phyloP scores from a whole-genome alignment of 352 stramenopile species.

The Phytophthora multivora region DNA sequence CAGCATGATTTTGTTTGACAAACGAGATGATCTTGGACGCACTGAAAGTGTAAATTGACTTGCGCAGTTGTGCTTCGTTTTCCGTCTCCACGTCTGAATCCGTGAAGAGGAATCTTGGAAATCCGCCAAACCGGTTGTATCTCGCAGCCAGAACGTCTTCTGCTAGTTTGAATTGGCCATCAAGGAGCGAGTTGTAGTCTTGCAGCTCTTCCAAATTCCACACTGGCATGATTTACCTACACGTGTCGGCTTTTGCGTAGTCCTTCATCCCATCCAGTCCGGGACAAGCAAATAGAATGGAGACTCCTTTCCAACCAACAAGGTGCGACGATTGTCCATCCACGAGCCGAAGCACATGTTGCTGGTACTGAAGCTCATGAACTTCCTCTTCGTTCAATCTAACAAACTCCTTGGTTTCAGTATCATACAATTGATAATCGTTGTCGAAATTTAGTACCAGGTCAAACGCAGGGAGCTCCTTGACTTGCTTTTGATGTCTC shows the following conservation, averaged over 20 bases:
- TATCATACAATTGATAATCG: conserved; percentile 6
- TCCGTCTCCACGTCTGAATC: background rate
- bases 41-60: background rate
- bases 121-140: conserved; percentile 56
- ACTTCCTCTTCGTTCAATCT: conserved; percentile 7
- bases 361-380: background rate
- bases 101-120: conserved; percentile 21
- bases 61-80: background rate
- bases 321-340: conserved; percentile 10
- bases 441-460: conserved; percentile 21
- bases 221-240: background rate
- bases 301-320: conserved; percentile 23
- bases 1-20: background rate
- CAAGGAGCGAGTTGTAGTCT: conserved; percentile 6
- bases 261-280: conserved; percentile 1
- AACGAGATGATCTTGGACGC: background rate
- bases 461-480: conserved; percentile 4
- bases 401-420: background rate
- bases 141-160: conserved; percentile 54
- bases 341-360: conserved; percentile 19
- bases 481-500: background rate
- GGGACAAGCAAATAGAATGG: conserved; percentile 23
- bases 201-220: background rate
- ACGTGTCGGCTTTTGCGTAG: background rate
- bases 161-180: background rate